Base-by-base conservation (phyloP, 2,329 filamentous ascomycete species). In the Botrytis pseudocinerea region DNA sequence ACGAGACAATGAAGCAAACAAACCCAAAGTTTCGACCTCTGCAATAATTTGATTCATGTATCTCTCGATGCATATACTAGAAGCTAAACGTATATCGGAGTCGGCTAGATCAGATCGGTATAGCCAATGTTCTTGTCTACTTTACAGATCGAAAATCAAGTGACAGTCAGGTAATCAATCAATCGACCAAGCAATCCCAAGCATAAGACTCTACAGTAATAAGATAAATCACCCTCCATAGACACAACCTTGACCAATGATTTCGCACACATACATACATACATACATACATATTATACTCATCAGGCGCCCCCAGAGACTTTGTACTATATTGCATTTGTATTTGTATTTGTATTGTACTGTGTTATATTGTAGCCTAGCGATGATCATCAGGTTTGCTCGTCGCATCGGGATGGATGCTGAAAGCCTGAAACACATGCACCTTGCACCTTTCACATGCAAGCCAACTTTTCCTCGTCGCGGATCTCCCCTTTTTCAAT, bases 1-100 rank as follows among this genome's bases (percentile, higher is more conserved):
- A 46, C 64, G 59, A 70, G 59, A 70, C 69, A 70, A 38, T 54
- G 57, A 63, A 63, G 44, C 57, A 62, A 46, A 40, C 44, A 22
- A 48, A 32, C 9, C 57, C 14, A 22, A 70, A n/a, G n/a, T 14
- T 46, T 63, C 42, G 68, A 70, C 69, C 57, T 70, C 28, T 16
- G 57, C 46, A 48, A 42, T 35, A 40, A 38, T 63, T 42, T 40
- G 42, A 63, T 70, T 40, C 42, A 70, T 40, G 42, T 32, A 66
- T 25, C 22, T 25, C 22, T 44, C 25, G 46, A 48, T 48, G 20
- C 25, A 38, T 38, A 14, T 51, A 25, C 22, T 10, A n/a, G 10
- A 44, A 64, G 42, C 51, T 7, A 54, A 61, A 40, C 16, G 35
- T 54, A 51, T 40, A 16, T 40, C 54, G 22, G 42, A 38, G 28